Conservation (phyloP, 1,284 basidiomycete genomes). For the Coniophora puteana region DNA sequence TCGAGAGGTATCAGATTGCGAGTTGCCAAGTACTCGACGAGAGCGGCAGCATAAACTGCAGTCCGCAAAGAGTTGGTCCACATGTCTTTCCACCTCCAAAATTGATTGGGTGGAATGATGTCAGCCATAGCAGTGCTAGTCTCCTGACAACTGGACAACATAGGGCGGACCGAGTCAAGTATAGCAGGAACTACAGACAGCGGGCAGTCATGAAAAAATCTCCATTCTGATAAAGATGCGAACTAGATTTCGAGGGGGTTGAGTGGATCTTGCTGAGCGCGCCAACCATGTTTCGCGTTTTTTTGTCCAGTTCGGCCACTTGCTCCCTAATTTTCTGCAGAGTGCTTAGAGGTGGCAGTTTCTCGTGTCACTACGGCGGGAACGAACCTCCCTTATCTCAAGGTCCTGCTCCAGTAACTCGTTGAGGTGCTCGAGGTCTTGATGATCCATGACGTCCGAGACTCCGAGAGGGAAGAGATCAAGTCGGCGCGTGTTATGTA, state of each 20-base stretch:
- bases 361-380: conserved; percentile 11
- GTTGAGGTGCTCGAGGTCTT: conserved; percentile 52
- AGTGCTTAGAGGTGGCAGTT: conserved; percentile 16
- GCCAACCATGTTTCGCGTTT: conserved; percentile 60
- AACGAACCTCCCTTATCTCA: conserved; percentile 46
- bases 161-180: conserved; percentile 51
- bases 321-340: conserved; percentile 73
- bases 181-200: conserved; percentile 51
- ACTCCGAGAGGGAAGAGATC: not conserved
- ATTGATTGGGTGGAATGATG: conserved; percentile 65
- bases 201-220: too few species aligned
- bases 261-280: conserved; percentile 74
- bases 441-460: conserved; percentile 48
- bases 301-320: conserved; percentile 70
- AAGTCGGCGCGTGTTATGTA: not conserved
- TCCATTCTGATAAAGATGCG: conserved; percentile 17
- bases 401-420: conserved; percentile 49
- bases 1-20: conserved; percentile 59
- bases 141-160: conserved; percentile 51
- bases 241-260: conserved; percentile 59
- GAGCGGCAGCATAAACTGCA: conserved; percentile 61
- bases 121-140: conserved; percentile 47
- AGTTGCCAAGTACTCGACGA: conserved; percentile 62
- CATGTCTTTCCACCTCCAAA: conserved; percentile 82
- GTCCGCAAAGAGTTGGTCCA: conserved; percentile 65